phyloP scores from a whole-genome alignment of 1,284 basidiomycete species.

The Volvariella surrecta region DNA sequence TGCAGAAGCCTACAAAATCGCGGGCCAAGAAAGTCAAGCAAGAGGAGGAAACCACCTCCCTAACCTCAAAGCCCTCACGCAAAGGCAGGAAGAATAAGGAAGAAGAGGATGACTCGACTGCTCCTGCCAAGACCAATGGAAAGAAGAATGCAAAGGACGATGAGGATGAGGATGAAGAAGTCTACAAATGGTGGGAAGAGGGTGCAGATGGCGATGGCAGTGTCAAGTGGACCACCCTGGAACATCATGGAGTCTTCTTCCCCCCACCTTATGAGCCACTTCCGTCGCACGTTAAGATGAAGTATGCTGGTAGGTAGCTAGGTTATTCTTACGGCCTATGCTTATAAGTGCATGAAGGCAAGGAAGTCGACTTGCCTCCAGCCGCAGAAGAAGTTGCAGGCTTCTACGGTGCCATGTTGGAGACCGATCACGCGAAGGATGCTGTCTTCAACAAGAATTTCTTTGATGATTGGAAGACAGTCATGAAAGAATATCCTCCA shows the following conservation, averaged over 20 bases:
- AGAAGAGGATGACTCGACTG: conserved; percentile 26
- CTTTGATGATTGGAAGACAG: conserved; percentile 82
- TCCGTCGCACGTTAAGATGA: conserved; percentile 86
- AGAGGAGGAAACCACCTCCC: conserved; percentile 14
- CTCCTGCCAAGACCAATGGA: conserved; percentile 33
- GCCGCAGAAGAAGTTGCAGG: conserved; percentile 96
- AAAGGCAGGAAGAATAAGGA: conserved; percentile 31
- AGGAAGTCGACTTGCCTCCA: conserved; percentile 70
- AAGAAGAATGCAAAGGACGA: conserved; percentile 52
- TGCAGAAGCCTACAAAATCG: conserved; percentile 10
- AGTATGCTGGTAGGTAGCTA: conserved; percentile 72
- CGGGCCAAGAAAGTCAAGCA: conserved; percentile 14
- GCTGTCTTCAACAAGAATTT: conserved; percentile 92
- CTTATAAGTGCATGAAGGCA: conserved; percentile 40
- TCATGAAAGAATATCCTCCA: conserved; percentile 82
- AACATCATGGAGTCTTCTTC: conserved; percentile 94
- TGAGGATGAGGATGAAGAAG: conserved; percentile 61
- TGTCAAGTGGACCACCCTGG: conserved; percentile 87
- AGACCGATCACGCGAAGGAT: conserved; percentile 91
- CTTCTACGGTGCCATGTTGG: conserved; percentile 91
- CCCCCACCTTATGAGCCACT: conserved; percentile 90
- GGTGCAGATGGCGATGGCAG: conserved; percentile 65
- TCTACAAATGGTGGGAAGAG: conserved; percentile 82
- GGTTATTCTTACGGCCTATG: conserved; percentile 11
- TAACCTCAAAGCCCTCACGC: conserved; percentile 16